Base-by-base conservation (phyloP, 495 filamentous ascomycete species). In the Paragyromitra xinjiangensis region DNA sequence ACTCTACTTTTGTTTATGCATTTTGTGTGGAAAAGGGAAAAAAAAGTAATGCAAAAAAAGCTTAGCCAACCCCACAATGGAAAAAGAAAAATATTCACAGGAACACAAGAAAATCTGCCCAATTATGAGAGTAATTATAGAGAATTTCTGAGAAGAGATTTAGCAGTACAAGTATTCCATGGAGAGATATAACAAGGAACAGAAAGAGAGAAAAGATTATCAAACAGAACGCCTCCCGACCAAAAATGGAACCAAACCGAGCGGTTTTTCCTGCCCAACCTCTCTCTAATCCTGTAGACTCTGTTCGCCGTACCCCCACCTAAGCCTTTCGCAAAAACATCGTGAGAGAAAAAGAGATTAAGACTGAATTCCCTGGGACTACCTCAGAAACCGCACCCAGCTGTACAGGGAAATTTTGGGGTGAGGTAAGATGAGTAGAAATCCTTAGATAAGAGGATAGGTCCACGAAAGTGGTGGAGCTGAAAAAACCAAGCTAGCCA, bases 41-140 rank as follows among this genome's bases (percentile, higher is more conserved):
- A 63, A 69, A 56, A 62, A 69, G 16, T 5, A 75, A 26, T 44
- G n/a, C 4, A 48, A 48, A 69, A 66, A 75, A 69, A 58, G 58
- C 39, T 53, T 56, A 58, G 64, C 51, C 0, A 69, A 74, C 64
- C 50, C 64, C 63, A 1, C 22, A 67, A 44, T 16, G 16, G 6
- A 34, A 39, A 61, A 59, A n/a, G 14, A 69, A 51, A 59, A 6
- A 29, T 5, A 16, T 39, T n/a, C 19, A 6, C 37, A 37, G 61
- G 11, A 55, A 39, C 24, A 73, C 22, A 50, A 4, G 61, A 45
- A 37, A 53, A 26, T 9, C 16, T 16, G 8, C 63, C 56, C 29
- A 45, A 48, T 12, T 8, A 64, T 63, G 55, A n/a, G 45, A 37
- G 16, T 34, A 42, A 22, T 44, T 56, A 11, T 24, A 48, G 50